phyloP scores from a whole-genome alignment of 306 rosid species.

The Astragalus membranaceus region DNA sequence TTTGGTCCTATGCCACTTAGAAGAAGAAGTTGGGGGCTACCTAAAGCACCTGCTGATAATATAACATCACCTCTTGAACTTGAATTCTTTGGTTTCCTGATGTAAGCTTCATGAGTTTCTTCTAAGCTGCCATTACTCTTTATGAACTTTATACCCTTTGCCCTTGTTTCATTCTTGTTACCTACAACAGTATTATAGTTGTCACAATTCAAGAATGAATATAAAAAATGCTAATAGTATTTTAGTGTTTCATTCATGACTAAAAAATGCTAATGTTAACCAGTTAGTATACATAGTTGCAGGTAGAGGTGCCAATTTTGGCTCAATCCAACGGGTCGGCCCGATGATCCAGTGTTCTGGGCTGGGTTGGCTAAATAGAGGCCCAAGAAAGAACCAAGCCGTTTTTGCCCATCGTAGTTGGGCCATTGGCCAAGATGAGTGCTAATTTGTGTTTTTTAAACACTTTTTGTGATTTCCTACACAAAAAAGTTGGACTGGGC shows the following conservation, averaged over 20 bases:
- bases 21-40: slow-evolving; percentile 68
- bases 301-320: too few species aligned
- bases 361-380: too few species aligned
- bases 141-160: slow-evolving; percentile 53
- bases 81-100: slow-evolving; percentile 32
- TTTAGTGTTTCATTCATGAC: too few species aligned
- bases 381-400: too few species aligned
- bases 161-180: slow-evolving; percentile 35
- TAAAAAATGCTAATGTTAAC: not conserved
- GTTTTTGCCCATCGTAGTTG: too few species aligned
- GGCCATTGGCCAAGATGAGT: too few species aligned
- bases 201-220: not conserved
- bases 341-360: too few species aligned
- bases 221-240: too few species aligned
- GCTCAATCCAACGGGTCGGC: too few species aligned
- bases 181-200: slow-evolving; percentile 33
- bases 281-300: not conserved
- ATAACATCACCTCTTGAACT: slow-evolving; percentile 59
- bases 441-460: too few species aligned
- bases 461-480: too few species aligned
- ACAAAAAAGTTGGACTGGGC: too few species aligned
- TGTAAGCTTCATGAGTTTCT: slow-evolving; percentile 41
- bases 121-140: slow-evolving; percentile 42
- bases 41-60: slow-evolving; percentile 65
- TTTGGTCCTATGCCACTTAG: slow-evolving; percentile 70